phyloP scores from a whole-genome alignment of 1,284 basidiomycete genomes.

The Caloboletus inedulis region DNA sequence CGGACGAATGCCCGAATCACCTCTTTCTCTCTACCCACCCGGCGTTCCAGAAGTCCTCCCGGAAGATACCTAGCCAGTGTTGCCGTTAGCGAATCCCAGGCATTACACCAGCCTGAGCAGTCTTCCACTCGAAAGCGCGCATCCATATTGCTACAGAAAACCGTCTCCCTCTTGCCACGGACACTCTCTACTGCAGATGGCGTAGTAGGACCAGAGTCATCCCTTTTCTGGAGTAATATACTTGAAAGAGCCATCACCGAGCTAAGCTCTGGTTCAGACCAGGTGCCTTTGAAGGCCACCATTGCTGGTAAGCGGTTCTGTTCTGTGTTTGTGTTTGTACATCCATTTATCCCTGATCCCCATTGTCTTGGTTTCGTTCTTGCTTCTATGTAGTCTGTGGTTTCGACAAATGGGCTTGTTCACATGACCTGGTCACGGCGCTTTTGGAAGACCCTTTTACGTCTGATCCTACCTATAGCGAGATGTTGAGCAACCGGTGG shows the following conservation, averaged over 20 bases:
- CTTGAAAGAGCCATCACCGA: slow-evolving; percentile 37
- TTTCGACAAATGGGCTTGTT: slow-evolving; percentile 47
- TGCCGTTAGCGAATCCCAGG: background rate
- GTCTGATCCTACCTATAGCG: slow-evolving; percentile 43
- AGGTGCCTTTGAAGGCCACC: slow-evolving; percentile 32
- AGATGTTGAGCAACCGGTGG: slow-evolving; percentile 46
- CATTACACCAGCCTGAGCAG: background rate
- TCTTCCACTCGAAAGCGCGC: slow-evolving; percentile 1
- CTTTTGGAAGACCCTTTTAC: slow-evolving; percentile 66
- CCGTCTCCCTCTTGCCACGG: slow-evolving; percentile 39
- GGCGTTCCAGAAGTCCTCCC: background rate
- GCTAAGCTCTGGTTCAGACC: slow-evolving; percentile 27
- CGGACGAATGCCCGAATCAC: background rate
- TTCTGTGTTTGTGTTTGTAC: background rate
- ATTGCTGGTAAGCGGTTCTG: slow-evolving; percentile 45
- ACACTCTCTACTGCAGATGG: slow-evolving; percentile 29
- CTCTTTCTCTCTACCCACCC: background rate
- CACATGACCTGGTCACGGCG: slow-evolving; percentile 58
- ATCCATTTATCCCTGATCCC: slow-evolving; percentile 6
- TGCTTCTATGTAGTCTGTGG: slow-evolving; percentile 46
- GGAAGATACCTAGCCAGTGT: background rate
- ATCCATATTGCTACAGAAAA: slow-evolving; percentile 41
- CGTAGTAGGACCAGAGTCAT: slow-evolving; percentile 18
- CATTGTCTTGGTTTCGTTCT: background rate
- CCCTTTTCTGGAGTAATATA: slow-evolving; percentile 41